Percentiles rank a stretch among this genome's conserved stretches.
phyloP scores from a whole-genome alignment of 352 stramenopile genomes.

The Phytophthora capsici region DNA sequence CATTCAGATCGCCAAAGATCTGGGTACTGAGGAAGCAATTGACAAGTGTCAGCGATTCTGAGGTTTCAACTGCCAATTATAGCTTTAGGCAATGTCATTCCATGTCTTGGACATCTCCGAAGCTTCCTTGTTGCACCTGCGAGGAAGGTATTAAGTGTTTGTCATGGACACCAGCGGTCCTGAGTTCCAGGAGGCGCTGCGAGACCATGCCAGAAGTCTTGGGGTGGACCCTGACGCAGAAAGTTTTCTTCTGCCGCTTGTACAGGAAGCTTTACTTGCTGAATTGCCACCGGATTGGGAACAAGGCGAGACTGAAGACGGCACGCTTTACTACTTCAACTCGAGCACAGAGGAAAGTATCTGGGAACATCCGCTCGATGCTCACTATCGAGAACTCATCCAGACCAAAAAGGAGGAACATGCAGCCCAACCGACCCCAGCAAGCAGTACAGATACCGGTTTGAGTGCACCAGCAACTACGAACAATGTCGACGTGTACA shows the following conservation, averaged over 20 bases:
- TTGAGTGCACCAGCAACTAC: conserved; percentile 1
- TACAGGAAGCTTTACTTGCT: conserved; percentile 62
- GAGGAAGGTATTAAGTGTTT: background rate
- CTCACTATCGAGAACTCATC: conserved; percentile 63
- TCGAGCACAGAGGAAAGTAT: conserved; percentile 62
- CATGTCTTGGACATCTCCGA: conserved; percentile 10
- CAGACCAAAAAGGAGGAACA: conserved; percentile 46
- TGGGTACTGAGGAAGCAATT: too few relatives aligned
- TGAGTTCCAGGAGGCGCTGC: conserved; percentile 67
- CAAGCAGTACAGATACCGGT: background rate
- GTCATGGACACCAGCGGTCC: conserved; percentile 49
- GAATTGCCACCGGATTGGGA: conserved; percentile 63
- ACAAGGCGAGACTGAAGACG: conserved; percentile 69
- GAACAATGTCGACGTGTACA: conserved; percentile 53
- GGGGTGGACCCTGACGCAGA: conserved; percentile 63
- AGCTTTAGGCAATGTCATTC: conserved; percentile 13
- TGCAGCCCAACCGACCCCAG: conserved; percentile 16
- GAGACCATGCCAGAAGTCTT: conserved; percentile 63
- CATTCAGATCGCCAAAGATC: too few relatives aligned
- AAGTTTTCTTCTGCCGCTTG: conserved; percentile 50
- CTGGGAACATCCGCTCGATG: conserved; percentile 69
- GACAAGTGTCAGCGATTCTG: too few relatives aligned
- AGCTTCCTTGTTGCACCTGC: background rate
- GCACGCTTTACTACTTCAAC: conserved; percentile 78
- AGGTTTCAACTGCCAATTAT: conserved; percentile 14